Evolutionary conservation across 2,329 filamentous ascomycete genomes (phyloP).

Genomic region (Aspergillus costaricaensis): DNA sequence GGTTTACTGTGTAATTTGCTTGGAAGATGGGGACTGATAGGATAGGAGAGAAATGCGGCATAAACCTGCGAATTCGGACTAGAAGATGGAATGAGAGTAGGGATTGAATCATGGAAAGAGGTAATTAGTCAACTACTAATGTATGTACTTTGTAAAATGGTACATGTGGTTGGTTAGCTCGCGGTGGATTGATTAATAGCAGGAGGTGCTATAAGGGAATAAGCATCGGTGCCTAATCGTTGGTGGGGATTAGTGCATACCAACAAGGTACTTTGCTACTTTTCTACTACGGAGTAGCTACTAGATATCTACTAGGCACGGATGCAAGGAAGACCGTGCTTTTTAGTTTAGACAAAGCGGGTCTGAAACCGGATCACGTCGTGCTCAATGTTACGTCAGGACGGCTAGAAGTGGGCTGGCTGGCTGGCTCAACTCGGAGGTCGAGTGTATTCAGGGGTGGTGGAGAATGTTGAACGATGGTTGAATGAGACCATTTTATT

Average conservation of each 20-base stretch:
- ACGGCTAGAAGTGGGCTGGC: background rate
- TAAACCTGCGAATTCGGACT: no score
- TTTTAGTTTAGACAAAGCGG: background rate
- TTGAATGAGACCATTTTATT: no score
- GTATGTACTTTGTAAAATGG: no score
- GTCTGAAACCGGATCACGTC: background rate
- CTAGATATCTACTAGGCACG: background rate
- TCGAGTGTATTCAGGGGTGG: background rate
- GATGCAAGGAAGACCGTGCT: background rate
- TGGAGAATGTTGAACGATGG: background rate
- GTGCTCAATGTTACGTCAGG: background rate
- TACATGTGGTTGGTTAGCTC: background rate
- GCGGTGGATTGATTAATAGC: background rate
- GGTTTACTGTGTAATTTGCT: no score
- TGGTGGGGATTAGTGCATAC: background rate
- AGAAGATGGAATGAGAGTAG: no score
- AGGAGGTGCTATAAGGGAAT: background rate
- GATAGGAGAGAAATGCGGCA: no score
- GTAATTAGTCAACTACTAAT: no score
- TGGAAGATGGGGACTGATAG: no score
- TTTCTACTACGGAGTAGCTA: background rate
- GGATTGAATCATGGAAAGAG: no score
- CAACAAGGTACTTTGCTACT: background rate
- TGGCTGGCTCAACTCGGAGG: background rate
- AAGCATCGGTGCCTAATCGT: background rate